Conservation (phyloP, 768 basidiomycete species). For the Podaxis sp. region DNA sequence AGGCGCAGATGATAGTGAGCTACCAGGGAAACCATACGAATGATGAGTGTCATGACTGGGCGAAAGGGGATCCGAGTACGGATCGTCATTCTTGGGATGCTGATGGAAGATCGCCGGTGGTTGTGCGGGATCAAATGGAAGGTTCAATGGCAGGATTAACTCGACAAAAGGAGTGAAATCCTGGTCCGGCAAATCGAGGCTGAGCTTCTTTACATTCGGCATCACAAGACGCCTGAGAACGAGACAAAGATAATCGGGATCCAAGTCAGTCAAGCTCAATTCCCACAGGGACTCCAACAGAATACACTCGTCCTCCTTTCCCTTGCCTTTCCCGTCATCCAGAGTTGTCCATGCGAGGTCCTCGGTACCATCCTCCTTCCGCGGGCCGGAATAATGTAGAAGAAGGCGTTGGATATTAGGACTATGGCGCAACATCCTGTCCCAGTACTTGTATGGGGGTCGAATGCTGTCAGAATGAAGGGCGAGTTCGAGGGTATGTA, state of each 20-base stretch:
- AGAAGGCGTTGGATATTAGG: slow-evolving; percentile 46
- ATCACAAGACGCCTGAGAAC: slow-evolving; percentile 47
- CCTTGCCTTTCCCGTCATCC: slow-evolving; percentile 27
- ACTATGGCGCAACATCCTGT: slow-evolving; percentile 49
- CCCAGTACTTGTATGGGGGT: slow-evolving; percentile 55
- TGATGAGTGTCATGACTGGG: neutral
- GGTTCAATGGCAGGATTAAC: slow-evolving; percentile 28
- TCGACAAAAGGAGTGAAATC: slow-evolving; percentile 50
- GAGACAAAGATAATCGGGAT: slow-evolving; percentile 50
- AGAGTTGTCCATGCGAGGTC: slow-evolving; percentile 33
- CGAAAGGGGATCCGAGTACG: neutral
- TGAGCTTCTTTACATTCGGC: slow-evolving; percentile 44
- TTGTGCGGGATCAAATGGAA: slow-evolving; percentile 10
- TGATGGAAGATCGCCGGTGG: slow-evolving; percentile 4
- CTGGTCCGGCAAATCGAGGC: slow-evolving; percentile 54
- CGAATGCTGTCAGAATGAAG: slow-evolving; percentile 61
- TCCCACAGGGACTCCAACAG: slow-evolving; percentile 39
- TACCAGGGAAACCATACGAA: neutral
- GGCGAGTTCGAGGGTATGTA: slow-evolving; percentile 56
- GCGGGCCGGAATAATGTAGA: slow-evolving; percentile 62
- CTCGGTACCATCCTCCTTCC: slow-evolving; percentile 31
- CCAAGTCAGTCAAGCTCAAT: slow-evolving; percentile 54
- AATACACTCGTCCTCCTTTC: slow-evolving; percentile 22
- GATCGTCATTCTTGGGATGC: neutral
- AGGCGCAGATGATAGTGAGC: neutral